Base-by-base conservation (phyloP, 352 stramenopile genomes). In the Phytophthora pseudosyringae region DNA sequence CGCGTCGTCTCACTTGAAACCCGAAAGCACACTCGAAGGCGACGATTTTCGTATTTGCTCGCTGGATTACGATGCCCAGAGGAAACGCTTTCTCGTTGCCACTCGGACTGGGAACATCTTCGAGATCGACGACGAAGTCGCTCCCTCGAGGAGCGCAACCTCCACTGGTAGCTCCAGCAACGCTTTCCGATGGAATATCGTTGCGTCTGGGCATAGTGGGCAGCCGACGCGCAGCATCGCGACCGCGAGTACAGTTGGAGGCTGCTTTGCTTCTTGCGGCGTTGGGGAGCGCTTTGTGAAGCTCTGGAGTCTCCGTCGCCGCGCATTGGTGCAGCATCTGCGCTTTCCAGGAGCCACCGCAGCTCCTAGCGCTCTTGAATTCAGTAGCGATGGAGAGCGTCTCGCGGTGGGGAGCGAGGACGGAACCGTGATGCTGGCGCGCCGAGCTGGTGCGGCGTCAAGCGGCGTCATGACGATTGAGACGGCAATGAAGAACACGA, bases 31-130 rank as follows among this genome's bases (percentile, higher is more conserved):
- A 7, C 54, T 79, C 9, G 59, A 89, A 54, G 64, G 75, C 1
- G 82, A 91, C 33, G 83, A 92, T 50, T 85, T 92, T 40, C 85
- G 83, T 18, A 77, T 95, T 26, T 73, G 77, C n/a, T 88, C 77
- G 5, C 53, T 95, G 16, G 80, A 80, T 26, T 95, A 95, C 47
- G 80, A 92, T 57, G 69, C 76, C 1, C 52, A 55, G 2, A 63
- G 62, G 2, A 74, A 76, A 45, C 72, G 67, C 5, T 84, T 93
- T 35, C 60, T 91, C 9, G 76, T 93, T 1, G 83, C 78, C 0
- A 93, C 86, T 25, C 75, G 82, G 18, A 67, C 43, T 12, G 77
- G 81, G 7, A 77, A 85, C 45, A 89, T 91, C 28, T 67, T 88
- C 11, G 73, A 89, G 64, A 46, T 89, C 13, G 50, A 64, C 1